phyloP scores from a whole-genome alignment of 2,329 filamentous ascomycete species.

The Alternaria gaisen region DNA sequence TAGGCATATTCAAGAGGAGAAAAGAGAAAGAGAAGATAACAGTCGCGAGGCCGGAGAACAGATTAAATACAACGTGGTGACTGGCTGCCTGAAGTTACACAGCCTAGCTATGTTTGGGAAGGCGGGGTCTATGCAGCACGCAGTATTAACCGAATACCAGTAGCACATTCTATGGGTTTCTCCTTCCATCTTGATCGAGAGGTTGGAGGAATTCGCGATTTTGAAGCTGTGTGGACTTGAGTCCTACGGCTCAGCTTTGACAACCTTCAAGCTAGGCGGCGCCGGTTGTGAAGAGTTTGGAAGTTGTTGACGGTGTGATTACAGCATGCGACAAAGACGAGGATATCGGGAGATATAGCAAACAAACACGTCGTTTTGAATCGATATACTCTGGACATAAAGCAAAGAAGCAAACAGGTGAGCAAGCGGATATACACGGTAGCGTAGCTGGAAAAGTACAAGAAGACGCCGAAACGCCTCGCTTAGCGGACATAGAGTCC shows the following conservation, averaged over 20 bases:
- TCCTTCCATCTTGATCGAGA: too few relatives aligned
- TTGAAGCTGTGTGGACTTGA: too few relatives aligned
- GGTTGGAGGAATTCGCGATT: too few relatives aligned
- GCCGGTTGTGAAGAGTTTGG: too few relatives aligned
- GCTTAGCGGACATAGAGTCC: background rate
- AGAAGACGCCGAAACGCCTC: background rate
- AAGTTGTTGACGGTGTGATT: background rate
- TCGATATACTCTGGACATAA: background rate
- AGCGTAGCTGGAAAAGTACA: background rate
- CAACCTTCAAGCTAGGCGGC: too few relatives aligned
- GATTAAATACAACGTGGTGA: constrained; percentile 1
- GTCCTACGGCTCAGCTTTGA: too few relatives aligned
- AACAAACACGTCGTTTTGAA: background rate
- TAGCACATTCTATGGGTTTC: too few relatives aligned
- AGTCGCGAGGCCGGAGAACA: background rate
- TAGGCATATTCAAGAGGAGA: background rate
- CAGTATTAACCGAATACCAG: background rate
- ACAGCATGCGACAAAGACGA: background rate
- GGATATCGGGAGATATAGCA: background rate
- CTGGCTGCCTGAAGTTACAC: background rate
- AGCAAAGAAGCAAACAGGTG: background rate
- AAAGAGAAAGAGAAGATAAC: background rate
- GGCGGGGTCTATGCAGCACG: constrained; percentile 10
- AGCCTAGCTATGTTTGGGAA: constrained; percentile 16
- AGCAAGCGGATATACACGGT: background rate